Evolutionary conservation across 1,284 basidiomycete species (phyloP).

Genomic region (Ceratobasidium theobromae): DNA sequence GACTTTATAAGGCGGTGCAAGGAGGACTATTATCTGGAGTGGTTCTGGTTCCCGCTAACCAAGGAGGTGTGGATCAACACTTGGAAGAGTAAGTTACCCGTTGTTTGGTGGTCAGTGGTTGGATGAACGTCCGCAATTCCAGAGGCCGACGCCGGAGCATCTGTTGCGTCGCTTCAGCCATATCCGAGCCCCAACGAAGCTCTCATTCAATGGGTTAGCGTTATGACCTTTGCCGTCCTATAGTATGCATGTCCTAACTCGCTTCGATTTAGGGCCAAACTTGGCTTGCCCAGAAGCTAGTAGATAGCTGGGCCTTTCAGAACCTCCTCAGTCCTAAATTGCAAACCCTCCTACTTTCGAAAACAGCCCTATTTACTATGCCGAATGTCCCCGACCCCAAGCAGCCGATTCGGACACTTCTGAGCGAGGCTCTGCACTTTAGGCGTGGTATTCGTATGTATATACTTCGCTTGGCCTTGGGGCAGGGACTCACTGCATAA

Average conservation of each 20-base stretch:
- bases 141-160: not conserved
- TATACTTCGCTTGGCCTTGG: not conserved
- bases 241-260: too few species aligned
- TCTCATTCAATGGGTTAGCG: conserved; percentile 6
- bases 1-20: conserved; percentile 34
- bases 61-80: conserved; percentile 36
- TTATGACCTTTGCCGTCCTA: too few species aligned
- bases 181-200: conserved; percentile 4
- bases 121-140: too few species aligned
- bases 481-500: not conserved
- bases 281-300: conserved; percentile 9
- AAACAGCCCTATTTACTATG: conserved; percentile 23
- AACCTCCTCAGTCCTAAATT: not conserved
- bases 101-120: too few species aligned
- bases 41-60: conserved; percentile 37
- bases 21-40: conserved; percentile 36
- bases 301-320: not conserved
- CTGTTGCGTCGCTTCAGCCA: not conserved
- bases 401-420: conserved; percentile 26
- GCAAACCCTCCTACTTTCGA: conserved; percentile 15
- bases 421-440: conserved; percentile 35
- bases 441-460: conserved; percentile 35
- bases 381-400: conserved; percentile 22
- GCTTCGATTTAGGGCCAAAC: conserved; percentile 1
- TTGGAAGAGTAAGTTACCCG: conserved; percentile 35